Evolutionary conservation across 202 grass and related monocot genomes (phyloP).

Genomic region (Bolboschoenoplectus hybrid): DNA sequence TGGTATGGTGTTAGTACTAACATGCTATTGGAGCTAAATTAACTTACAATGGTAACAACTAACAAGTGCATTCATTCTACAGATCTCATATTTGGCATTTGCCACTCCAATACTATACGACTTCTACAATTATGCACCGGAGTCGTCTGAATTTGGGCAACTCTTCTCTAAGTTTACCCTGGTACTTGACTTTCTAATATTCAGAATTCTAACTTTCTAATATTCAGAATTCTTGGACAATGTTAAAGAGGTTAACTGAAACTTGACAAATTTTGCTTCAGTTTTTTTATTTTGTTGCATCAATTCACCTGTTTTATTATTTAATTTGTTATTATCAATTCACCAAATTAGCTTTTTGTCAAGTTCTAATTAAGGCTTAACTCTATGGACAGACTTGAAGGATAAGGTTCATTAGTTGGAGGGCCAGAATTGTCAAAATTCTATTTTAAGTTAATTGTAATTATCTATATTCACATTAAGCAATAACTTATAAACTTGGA

Average conservation of each 20-base stretch:
- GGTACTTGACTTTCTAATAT: constrained; percentile 27
- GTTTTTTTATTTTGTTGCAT: neutral
- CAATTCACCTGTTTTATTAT: neutral
- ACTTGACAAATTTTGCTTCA: neutral
- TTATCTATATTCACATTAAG: neutral
- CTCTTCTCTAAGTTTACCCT: constrained; percentile 36
- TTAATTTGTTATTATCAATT: neutral
- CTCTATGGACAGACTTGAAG: neutral
- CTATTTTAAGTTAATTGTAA: neutral
- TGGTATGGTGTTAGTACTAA: neutral
- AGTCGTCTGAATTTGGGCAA: constrained; percentile 34
- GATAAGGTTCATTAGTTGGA: neutral
- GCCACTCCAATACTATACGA: constrained; percentile 45
- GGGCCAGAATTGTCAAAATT: neutral
- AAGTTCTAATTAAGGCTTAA: neutral
- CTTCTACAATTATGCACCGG: constrained; percentile 45
- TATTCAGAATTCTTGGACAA: constrained; percentile 4
- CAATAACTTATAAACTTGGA: neutral
- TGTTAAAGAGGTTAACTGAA: neutral
- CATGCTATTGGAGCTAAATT: neutral
- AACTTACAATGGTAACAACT: constrained; percentile 2
- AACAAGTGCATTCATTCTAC: neutral
- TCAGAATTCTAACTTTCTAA: neutral
- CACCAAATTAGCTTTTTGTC: neutral
- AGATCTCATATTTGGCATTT: constrained; percentile 45